Conservation (phyloP, 768 basidiomycete genomes). For the Udeniomyces megalosporus region DNA sequence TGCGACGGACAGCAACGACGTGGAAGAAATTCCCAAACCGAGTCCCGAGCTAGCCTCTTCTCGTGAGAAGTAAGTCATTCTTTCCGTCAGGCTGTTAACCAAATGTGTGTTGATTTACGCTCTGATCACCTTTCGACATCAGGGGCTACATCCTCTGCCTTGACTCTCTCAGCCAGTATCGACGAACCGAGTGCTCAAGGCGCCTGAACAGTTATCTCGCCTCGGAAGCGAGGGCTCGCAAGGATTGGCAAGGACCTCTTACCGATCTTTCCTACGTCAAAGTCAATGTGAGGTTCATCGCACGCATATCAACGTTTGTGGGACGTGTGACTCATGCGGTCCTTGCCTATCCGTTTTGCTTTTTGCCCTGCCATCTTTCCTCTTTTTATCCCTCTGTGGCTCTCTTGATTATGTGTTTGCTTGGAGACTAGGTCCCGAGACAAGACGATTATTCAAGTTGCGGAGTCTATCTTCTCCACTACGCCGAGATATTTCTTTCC, state of each 20-base stretch:
- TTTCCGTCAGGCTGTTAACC: no score
- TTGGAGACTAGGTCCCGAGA: constrained; percentile 50
- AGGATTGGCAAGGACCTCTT: constrained; percentile 30
- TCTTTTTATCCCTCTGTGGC: no score
- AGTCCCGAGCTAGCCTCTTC: no score
- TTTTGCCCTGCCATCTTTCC: no score
- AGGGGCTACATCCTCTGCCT: constrained; percentile 74
- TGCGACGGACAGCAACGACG: neutral
- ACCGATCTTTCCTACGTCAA: constrained; percentile 15
- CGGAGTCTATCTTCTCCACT: constrained; percentile 79
- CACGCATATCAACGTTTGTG: no score
- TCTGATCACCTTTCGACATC: constrained; percentile 1
- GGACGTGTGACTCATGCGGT: no score
- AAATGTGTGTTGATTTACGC: neutral
- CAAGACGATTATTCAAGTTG: constrained; percentile 88
- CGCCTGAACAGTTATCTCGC: constrained; percentile 51
- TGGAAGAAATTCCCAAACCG: no score
- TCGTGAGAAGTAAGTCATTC: no score
- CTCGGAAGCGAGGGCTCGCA: constrained; percentile 56
- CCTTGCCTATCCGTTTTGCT: no score
- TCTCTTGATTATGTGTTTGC: neutral
- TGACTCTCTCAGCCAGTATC: constrained; percentile 69
- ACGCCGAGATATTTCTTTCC: constrained; percentile 57
- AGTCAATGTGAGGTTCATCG: constrained; percentile 13
- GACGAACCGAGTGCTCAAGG: constrained; percentile 39